Percentiles rank a stretch among this genome's conserved stretches.
Evolutionary conservation across 2,329 filamentous ascomycete species (phyloP).

Genomic region (Zarea fungicola): DNA sequence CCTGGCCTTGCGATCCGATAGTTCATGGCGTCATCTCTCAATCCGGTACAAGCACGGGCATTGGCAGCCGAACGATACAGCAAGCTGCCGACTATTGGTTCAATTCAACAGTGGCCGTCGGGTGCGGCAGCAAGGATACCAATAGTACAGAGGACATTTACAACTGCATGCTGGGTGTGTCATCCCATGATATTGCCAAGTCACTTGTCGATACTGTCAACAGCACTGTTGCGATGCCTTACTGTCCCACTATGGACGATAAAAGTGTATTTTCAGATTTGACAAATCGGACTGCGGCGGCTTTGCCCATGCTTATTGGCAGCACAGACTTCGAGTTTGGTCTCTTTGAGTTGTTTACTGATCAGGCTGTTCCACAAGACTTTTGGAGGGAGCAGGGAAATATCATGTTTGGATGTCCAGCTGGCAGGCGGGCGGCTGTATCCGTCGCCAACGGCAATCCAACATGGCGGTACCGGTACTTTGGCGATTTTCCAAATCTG

Average conservation of each 20-base stretch:
- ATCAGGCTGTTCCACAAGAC: neutral
- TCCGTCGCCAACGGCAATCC: neutral
- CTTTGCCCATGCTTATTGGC: neutral
- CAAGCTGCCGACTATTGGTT: neutral
- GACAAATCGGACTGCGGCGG: neutral
- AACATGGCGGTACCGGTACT: neutral
- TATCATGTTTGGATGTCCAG: neutral
- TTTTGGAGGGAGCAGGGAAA: neutral
- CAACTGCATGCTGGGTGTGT: too few species aligned
- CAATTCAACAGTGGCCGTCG: neutral
- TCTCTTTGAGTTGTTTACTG: neutral
- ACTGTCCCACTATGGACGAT: neutral
- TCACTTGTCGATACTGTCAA: too few species aligned
- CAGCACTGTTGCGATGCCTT: too few species aligned
- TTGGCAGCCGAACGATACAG: neutral
- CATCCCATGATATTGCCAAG: too few species aligned
- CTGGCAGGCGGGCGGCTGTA: neutral
- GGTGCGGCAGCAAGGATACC: neutral
- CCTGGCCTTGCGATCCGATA: neutral
- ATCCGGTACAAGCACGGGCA: neutral
- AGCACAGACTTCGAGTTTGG: neutral
- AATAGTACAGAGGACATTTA: too few species aligned
- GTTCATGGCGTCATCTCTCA: neutral
- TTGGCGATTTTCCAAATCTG: neutral
- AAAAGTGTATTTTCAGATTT: neutral